Conservation (phyloP, 2,329 filamentous ascomycete genomes). For the Trichoderma harzianum region DNA sequence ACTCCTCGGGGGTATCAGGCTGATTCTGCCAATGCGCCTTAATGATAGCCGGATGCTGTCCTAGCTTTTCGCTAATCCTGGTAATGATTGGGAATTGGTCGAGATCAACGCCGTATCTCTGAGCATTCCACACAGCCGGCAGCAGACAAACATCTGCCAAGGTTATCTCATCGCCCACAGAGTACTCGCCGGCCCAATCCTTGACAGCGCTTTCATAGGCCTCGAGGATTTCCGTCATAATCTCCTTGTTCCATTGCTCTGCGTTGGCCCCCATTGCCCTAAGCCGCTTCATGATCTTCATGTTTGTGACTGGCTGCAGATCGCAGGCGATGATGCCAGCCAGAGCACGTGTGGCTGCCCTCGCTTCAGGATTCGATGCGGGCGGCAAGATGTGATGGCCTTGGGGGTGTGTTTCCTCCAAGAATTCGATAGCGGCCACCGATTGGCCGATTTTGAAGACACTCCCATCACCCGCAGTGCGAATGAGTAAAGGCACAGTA, state of each 20-base stretch:
- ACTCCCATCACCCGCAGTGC: slow-evolving; percentile 27
- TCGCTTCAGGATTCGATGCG: slow-evolving; percentile 33
- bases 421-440: slow-evolving; percentile 58
- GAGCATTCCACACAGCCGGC: slow-evolving; percentile 56
- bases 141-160: slow-evolving; percentile 58
- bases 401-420: slow-evolving; percentile 52
- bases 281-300: slow-evolving; percentile 50
- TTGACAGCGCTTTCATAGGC: slow-evolving; percentile 51
- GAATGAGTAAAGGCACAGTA: slow-evolving; percentile 53
- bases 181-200: slow-evolving; percentile 46
- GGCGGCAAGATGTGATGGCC: slow-evolving; percentile 48
- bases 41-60: slow-evolving; percentile 47
- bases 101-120: slow-evolving; percentile 53
- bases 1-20: slow-evolving; percentile 43
- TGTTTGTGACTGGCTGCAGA: slow-evolving; percentile 59
- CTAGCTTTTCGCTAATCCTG: slow-evolving; percentile 44
- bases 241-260: slow-evolving; percentile 48
- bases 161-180: slow-evolving; percentile 53
- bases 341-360: slow-evolving; percentile 53
- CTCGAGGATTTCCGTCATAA: slow-evolving; percentile 50
- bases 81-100: slow-evolving; percentile 44
- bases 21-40: slow-evolving; percentile 53
- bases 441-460: slow-evolving; percentile 52
- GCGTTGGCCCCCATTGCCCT: slow-evolving; percentile 41
- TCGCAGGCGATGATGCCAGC: slow-evolving; percentile 54